These are phyloP conservation scores for Microascus cirrosus DNA, from an alignment of 2,329 filamentous ascomycete species.

Conservation along the genomic window DNA sequence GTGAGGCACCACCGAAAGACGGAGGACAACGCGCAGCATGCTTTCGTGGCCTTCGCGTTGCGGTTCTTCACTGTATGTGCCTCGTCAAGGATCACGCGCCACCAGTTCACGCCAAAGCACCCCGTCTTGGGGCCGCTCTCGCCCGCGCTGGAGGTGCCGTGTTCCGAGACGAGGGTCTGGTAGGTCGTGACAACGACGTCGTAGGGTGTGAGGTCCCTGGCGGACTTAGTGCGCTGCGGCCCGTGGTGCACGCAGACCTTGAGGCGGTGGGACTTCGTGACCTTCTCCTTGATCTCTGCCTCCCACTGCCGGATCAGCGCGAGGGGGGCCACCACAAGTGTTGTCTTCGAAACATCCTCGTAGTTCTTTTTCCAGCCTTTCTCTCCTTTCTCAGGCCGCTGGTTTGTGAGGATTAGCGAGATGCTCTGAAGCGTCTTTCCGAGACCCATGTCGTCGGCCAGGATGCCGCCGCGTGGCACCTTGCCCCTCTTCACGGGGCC, in stretches of 20 bases:
- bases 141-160: conserved; percentile 55
- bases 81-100: conserved; percentile 88
- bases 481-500: conserved; percentile 71
- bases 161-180: conserved; percentile 87
- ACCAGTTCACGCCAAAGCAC: conserved; percentile 90
- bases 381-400: conserved; percentile 49
- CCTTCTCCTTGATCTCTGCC: conserved; percentile 75
- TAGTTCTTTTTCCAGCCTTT: conserved; percentile 58
- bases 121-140: conserved; percentile 58
- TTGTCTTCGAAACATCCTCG: conserved; percentile 61
- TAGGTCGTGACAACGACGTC: conserved; percentile 98
- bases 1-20: conserved; percentile 95
- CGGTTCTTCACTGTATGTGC: conserved; percentile 98
- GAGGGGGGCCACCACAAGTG: conserved; percentile 83
- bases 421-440: conserved; percentile 96
- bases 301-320: conserved; percentile 98
- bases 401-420: conserved; percentile 74
- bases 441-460: conserved; percentile 95
- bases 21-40: conserved; percentile 72
- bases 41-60: conserved; percentile 89
- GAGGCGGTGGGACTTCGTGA: conserved; percentile 57
- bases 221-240: conserved; percentile 68
- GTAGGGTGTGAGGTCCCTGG: conserved; percentile 66
- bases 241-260: conserved; percentile 88
- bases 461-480: conserved; percentile 82